These are phyloP conservation scores for Suhomyces prunicola DNA, from an alignment of 805 yeast genomes.

Conservation along the genomic window DNA sequence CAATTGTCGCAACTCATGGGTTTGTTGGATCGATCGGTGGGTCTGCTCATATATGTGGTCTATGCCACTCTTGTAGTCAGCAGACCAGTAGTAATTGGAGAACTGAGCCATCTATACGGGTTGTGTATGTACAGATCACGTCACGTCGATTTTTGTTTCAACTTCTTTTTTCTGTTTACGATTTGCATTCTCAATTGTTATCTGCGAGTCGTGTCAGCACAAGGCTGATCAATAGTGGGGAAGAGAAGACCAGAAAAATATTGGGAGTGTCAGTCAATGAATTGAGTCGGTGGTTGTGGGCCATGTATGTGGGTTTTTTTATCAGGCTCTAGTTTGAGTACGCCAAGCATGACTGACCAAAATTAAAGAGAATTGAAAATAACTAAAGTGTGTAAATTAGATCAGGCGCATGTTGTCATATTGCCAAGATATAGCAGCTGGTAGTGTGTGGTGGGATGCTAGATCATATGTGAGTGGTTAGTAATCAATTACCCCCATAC, in stretches of 20 bases:
- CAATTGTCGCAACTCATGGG: slow-evolving; percentile 39
- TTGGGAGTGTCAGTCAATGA: too few relatives aligned
- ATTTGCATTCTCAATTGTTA: neutral
- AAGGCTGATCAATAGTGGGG: neutral
- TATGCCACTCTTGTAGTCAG: slow-evolving; percentile 39
- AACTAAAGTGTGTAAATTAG: neutral
- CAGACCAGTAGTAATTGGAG: slow-evolving; percentile 40
- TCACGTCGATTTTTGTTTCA: neutral
- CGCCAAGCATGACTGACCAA: too few relatives aligned
- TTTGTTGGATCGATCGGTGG: slow-evolving; percentile 31
- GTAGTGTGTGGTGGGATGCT: neutral
- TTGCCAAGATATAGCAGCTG: neutral
- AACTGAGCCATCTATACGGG: slow-evolving; percentile 11
- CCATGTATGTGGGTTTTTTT: neutral
- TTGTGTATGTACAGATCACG: neutral
- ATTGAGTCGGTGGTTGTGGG: neutral
- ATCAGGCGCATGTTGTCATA: neutral
- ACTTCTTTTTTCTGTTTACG: neutral
- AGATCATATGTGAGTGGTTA: neutral
- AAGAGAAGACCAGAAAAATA: neutral
- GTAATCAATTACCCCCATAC: neutral
- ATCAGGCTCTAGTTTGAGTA: too few relatives aligned
- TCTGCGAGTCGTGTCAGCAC: neutral
- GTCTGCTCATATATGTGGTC: slow-evolving; percentile 29
- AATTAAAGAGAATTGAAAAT: too few relatives aligned